Conservation (phyloP, 306 rosid species). For the Acacia crassicarpa region DNA sequence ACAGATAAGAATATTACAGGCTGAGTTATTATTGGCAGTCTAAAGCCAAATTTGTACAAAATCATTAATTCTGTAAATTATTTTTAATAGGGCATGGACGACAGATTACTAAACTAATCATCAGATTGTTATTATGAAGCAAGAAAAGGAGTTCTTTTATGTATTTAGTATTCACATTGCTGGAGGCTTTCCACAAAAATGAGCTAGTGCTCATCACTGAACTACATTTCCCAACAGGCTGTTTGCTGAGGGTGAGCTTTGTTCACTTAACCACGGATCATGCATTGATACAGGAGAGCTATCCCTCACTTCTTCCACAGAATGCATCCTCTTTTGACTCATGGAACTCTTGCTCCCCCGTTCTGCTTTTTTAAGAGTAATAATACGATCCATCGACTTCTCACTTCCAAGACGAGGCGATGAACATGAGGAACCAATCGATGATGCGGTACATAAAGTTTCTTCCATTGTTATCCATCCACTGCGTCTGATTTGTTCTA, state of each 20-base stretch:
- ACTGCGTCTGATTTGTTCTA: slow-evolving; percentile 69
- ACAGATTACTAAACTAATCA: slow-evolving; percentile 10
- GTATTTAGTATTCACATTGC: slow-evolving; percentile 32
- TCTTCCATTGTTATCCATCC: slow-evolving; percentile 89
- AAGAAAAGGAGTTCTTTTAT: not conserved
- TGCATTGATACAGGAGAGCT: slow-evolving; percentile 89
- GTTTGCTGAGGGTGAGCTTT: slow-evolving; percentile 91
- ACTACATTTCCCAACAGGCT: slow-evolving; percentile 75
- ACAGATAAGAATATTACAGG: not conserved
- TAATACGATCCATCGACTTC: slow-evolving; percentile 47
- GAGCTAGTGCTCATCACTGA: slow-evolving; percentile 45
- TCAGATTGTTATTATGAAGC: not conserved
- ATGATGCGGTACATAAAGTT: slow-evolving; percentile 52
- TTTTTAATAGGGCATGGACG: not conserved
- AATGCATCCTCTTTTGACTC: slow-evolving; percentile 41
- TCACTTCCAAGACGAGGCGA: slow-evolving; percentile 66
- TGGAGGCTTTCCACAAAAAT: slow-evolving; percentile 20
- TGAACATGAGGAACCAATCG: slow-evolving; percentile 65
- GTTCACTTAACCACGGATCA: slow-evolving; percentile 91
- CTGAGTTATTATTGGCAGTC: not conserved
- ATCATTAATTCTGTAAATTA: slow-evolving; percentile 7
- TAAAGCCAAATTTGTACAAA: slow-evolving; percentile 1
- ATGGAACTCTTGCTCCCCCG: slow-evolving; percentile 57
- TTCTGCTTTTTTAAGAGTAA: slow-evolving; percentile 38
- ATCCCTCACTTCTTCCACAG: slow-evolving; percentile 59